phyloP scores from a whole-genome alignment of 805 yeast species.

The Torulaspora microellipsoides region DNA sequence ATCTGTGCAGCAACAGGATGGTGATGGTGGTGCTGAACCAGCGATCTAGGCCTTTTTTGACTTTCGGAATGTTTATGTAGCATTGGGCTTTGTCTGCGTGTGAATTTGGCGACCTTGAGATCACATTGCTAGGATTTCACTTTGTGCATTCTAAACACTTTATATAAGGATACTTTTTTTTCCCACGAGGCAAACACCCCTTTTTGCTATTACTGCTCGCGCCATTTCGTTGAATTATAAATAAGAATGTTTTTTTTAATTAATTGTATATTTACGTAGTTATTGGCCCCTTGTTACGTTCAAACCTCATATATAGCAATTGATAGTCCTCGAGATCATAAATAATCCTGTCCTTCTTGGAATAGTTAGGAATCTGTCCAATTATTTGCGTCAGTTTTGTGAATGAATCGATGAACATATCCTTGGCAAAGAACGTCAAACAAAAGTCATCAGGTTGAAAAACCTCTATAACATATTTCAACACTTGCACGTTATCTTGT shows the following conservation, averaged over 20 bases:
- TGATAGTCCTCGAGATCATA: slow-evolving; percentile 74
- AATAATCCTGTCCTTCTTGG: slow-evolving; percentile 59
- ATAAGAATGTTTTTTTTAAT: not conserved
- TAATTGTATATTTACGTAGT: not conserved
- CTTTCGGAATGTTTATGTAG: slow-evolving; percentile 17
- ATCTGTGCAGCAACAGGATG: slow-evolving; percentile 1
- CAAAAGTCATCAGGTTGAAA: slow-evolving; percentile 78
- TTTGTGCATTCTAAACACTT: too few relatives aligned
- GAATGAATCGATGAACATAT: slow-evolving; percentile 32
- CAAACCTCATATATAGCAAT: slow-evolving; percentile 66
- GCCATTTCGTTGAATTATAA: too few relatives aligned
- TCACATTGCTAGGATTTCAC: too few relatives aligned
- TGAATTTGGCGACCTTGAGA: too few relatives aligned
- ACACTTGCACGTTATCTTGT: slow-evolving; percentile 49
- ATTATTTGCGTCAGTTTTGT: slow-evolving; percentile 32
- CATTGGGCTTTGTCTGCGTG: slow-evolving; percentile 6
- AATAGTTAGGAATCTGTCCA: slow-evolving; percentile 39
- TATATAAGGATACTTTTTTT: too few relatives aligned
- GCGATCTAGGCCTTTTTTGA: slow-evolving; percentile 14
- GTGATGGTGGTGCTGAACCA: slow-evolving; percentile 8
- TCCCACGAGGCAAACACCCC: too few relatives aligned
- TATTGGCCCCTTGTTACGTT: slow-evolving; percentile 16
- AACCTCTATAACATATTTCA: slow-evolving; percentile 54
- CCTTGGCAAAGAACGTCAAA: slow-evolving; percentile 44
- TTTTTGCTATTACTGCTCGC: too few relatives aligned